Base-by-base conservation (phyloP, 2,329 filamentous ascomycete species). In the Xylariaceae sp. region DNA sequence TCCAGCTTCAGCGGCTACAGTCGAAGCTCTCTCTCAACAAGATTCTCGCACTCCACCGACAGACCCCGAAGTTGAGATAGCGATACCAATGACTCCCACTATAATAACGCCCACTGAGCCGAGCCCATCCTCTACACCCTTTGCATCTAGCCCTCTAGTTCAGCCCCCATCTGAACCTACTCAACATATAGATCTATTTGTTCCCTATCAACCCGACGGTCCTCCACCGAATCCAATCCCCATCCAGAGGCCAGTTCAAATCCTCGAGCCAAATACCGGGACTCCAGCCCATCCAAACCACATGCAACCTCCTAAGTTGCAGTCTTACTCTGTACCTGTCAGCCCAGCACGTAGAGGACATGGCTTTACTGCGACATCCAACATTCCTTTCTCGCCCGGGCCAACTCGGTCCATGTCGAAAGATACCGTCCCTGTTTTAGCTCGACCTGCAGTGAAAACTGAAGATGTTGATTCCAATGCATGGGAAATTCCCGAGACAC, bases 121-220 rank as follows among this genome's bases (percentile, higher is more conserved):
- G 17, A 53, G 60, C 34, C 19, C 60, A 34, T 59, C 50, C 26
- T 54, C 60, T 16, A 43, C 45, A 11, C 47, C 62, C 62, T 33
- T 68, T 7, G 64, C 67, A 4, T 63, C 64, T 19, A 74, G 70
- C 53, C 74, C 76, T 2, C 71, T 73, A 11, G 52, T 56, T 28
- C 62, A 61, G 17, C 28, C 16, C 46, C 56, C 60, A 1, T 40
- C 59, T 4, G 61, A 58, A 21, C 58, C 60, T 12, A 33, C 59
- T 14, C 45, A 64, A 4, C 63, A 66, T 6, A 58, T 69, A 1
- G 77, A 81, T 47, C 65, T 80, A 19, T 86, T 86, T 58, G 74
- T 86, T 21, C 76, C 76, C 0, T 85, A 85, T 60, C 80, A 85
- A 56, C 82, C 83, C 0, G 78, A 82, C n/a, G 83, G 82, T 0